A percentile compares a stretch with the other conserved stretches of the same genome.
These are phyloP conservation scores for Ogataea pignaliae DNA, from an alignment of 805 yeast genomes.

Conservation along the genomic window DNA sequence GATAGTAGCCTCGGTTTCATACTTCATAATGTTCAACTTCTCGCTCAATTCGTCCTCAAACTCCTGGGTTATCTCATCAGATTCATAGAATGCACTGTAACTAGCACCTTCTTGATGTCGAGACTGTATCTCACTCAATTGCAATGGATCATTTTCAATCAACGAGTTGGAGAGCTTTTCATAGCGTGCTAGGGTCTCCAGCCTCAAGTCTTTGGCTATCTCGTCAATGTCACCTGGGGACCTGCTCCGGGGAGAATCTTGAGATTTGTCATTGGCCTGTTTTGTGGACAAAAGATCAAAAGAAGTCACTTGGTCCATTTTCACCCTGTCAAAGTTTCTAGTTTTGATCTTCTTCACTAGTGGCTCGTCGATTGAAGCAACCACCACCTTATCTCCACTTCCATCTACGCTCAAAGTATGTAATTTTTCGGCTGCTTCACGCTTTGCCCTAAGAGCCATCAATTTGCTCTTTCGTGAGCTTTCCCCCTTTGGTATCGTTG, in stretches of 20 bases:
- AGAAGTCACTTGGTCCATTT: slow-evolving; percentile 12
- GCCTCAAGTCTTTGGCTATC: neutral
- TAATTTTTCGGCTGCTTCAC: neutral
- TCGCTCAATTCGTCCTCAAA: slow-evolving; percentile 36
- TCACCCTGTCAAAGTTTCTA: slow-evolving; percentile 6
- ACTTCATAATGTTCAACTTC: slow-evolving; percentile 34
- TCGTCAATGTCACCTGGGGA: neutral
- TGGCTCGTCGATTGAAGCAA: neutral
- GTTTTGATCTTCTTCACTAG: neutral
- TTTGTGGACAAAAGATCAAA: neutral
- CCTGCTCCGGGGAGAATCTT: too few relatives aligned
- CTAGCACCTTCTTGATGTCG: neutral
- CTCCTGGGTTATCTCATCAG: slow-evolving; percentile 16
- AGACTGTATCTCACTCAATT: neutral
- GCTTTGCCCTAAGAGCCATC: neutral
- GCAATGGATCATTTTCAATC: neutral
- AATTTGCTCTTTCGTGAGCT: slow-evolving; percentile 5
- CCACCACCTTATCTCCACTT: neutral
- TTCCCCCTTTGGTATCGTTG: slow-evolving; percentile 1
- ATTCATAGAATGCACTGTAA: neutral
- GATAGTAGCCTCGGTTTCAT: slow-evolving; percentile 40
- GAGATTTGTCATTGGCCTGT: too few relatives aligned
- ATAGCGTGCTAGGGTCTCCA: slow-evolving; percentile 2
- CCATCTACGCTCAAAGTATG: neutral
- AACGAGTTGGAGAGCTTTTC: slow-evolving; percentile 2